Conservation (phyloP, 1,139 yeast genomes). For the Geotrichum macrosporum region DNA sequence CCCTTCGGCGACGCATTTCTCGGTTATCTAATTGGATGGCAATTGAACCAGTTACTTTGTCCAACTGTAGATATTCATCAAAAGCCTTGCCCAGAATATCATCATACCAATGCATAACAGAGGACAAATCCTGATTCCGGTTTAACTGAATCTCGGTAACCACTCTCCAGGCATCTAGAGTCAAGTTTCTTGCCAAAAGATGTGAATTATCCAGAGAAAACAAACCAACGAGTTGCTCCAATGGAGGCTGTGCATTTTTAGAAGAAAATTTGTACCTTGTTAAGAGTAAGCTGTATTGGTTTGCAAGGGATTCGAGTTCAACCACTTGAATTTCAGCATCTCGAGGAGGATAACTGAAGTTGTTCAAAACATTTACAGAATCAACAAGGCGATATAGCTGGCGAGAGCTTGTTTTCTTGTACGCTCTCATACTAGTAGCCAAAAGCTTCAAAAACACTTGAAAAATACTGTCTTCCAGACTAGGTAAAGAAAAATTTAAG, state of each 20-base stretch:
- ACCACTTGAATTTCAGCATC: constrained; percentile 15
- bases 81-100: constrained; percentile 15
- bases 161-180: constrained; percentile 18
- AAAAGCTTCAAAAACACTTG: constrained; percentile 15
- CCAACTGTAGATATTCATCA: constrained; percentile 15
- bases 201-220: constrained; percentile 16
- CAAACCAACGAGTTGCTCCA: constrained; percentile 16
- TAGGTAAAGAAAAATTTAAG: background rate
- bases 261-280: constrained; percentile 16
- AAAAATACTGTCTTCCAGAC: constrained; percentile 15
- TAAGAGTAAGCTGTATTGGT: constrained; percentile 18
- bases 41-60: constrained; percentile 5
- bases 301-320: constrained; percentile 18
- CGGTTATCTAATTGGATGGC: background rate
- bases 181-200: constrained; percentile 15
- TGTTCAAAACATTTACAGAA: constrained; percentile 17
- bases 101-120: constrained; percentile 19
- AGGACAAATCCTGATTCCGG: constrained; percentile 13
- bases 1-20: constrained; percentile 7
- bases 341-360: constrained; percentile 16
- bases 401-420: constrained; percentile 6
- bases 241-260: constrained; percentile 17
- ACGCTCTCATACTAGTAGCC: constrained; percentile 5
- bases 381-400: constrained; percentile 16
- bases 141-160: constrained; percentile 13